Conservation (phyloP, 371 early-diverging fungal species). For the Amoeboradix gromovi region DNA sequence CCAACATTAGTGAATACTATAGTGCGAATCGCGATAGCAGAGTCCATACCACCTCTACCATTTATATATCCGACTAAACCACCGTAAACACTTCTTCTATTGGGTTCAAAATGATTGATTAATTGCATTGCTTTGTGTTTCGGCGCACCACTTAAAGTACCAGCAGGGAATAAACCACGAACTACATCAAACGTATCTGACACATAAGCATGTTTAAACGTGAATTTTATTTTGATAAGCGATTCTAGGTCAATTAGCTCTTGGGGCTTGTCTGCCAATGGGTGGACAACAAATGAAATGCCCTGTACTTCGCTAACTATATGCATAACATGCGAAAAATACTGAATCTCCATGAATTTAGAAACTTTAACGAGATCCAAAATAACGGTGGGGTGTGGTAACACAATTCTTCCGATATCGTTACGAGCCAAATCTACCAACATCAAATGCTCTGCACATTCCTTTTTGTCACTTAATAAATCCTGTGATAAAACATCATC, state of each 20-base stretch:
- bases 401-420: constrained; percentile 35
- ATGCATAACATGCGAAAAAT: constrained; percentile 69
- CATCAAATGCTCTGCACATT: constrained; percentile 84
- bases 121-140: constrained; percentile 56
- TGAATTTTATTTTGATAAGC: no score
- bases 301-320: constrained; percentile 58
- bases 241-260: constrained; percentile 22
- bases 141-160: constrained; percentile 92
- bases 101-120: constrained; percentile 35
- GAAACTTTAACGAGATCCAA: constrained; percentile 66
- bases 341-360: constrained; percentile 55
- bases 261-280: constrained; percentile 29
- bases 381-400: constrained; percentile 24
- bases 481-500: constrained; percentile 55
- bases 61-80: constrained; percentile 47
- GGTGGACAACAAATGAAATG: constrained; percentile 14
- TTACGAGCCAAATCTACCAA: constrained; percentile 87
- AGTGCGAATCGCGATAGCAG: constrained; percentile 56
- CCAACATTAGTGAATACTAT: constrained; percentile 21
- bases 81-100: constrained; percentile 56
- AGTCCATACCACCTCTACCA: constrained; percentile 16
- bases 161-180: constrained; percentile 7
- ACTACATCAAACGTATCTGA: no score
- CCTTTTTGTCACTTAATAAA: constrained; percentile 62
- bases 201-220: no score